Evolutionary conservation across 352 stramenopile genomes (phyloP).

Genomic region (Phytophthora palmivora): DNA sequence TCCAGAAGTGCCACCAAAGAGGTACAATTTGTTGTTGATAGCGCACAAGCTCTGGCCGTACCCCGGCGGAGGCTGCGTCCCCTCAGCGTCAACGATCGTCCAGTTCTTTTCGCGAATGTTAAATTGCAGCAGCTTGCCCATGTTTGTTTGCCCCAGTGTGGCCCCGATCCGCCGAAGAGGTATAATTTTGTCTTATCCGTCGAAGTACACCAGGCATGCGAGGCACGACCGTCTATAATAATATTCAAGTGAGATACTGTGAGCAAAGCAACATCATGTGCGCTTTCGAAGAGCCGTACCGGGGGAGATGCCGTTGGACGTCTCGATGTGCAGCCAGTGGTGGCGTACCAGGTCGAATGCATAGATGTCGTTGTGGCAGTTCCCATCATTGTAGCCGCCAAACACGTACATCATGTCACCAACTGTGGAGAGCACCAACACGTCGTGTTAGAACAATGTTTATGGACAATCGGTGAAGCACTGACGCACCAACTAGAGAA

Average conservation of each 20-base stretch:
- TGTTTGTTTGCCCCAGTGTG: constrained; percentile 90
- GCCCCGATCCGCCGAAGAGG: constrained; percentile 77
- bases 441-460: constrained; percentile 3
- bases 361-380: constrained; percentile 89
- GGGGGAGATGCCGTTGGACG: constrained; percentile 72
- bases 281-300: constrained; percentile 34
- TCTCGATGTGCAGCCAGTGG: constrained; percentile 82
- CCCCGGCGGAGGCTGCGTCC: constrained; percentile 68
- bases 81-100: constrained; percentile 78
- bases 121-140: constrained; percentile 87
- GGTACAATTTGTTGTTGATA: constrained; percentile 83
- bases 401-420: constrained; percentile 86
- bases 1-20: constrained; percentile 83
- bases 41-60: constrained; percentile 82
- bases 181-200: constrained; percentile 82
- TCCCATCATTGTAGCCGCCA: constrained; percentile 86
- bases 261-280: no score
- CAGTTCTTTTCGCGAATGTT: constrained; percentile 81
- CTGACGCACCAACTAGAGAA: constrained; percentile 69
- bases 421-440: constrained; percentile 40
- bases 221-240: constrained; percentile 66
- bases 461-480: not conserved
- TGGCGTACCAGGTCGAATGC: constrained; percentile 83
- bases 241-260: not conserved
- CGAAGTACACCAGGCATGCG: constrained; percentile 78